Evolutionary conservation across 2,329 filamentous ascomycete genomes (phyloP).

Genomic region (Chaetomium strumarium): DNA sequence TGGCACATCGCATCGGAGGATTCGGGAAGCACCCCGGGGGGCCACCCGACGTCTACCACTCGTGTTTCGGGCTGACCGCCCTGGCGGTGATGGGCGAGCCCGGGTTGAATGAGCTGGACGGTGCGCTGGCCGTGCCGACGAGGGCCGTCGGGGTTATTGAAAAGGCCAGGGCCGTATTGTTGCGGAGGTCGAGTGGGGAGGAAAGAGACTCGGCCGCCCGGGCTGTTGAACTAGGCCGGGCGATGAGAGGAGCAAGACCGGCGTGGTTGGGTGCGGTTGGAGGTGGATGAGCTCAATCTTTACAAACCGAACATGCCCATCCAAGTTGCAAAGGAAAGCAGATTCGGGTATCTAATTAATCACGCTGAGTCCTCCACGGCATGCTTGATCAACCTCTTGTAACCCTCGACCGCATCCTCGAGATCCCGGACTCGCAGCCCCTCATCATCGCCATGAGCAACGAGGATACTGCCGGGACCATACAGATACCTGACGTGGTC

Average conservation of each 20-base stretch:
- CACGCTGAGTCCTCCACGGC: slow-evolving; percentile 32
- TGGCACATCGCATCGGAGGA: slow-evolving; percentile 78
- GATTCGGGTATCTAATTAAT: not conserved
- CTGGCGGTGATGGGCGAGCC: slow-evolving; percentile 67
- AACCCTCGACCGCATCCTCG: slow-evolving; percentile 71
- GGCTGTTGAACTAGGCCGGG: slow-evolving; percentile 18
- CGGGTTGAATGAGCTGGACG: slow-evolving; percentile 65
- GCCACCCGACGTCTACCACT: slow-evolving; percentile 77
- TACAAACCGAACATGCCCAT: too few species aligned
- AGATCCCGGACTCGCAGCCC: slow-evolving; percentile 69
- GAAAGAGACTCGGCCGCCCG: not conserved
- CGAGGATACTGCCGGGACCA: slow-evolving; percentile 68
- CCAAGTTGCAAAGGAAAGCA: not conserved
- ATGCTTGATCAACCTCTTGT: slow-evolving; percentile 62
- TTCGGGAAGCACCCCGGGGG: slow-evolving; percentile 68
- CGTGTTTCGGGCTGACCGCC: slow-evolving; percentile 78
- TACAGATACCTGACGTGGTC: slow-evolving; percentile 62
- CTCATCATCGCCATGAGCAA: slow-evolving; percentile 83
- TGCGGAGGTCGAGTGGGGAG: slow-evolving; percentile 20
- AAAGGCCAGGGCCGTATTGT: slow-evolving; percentile 37
- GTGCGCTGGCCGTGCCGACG: slow-evolving; percentile 67
- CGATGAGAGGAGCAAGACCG: slow-evolving; percentile 15
- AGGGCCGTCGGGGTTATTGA: slow-evolving; percentile 48
- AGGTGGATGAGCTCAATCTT: not conserved
- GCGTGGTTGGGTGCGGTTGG: slow-evolving; percentile 9